A percentile compares a stretch with the other conserved stretches of the same genome.
phyloP scores from a whole-genome alignment of 441 rosid species.

The Cnidoscolus chayamansa region DNA sequence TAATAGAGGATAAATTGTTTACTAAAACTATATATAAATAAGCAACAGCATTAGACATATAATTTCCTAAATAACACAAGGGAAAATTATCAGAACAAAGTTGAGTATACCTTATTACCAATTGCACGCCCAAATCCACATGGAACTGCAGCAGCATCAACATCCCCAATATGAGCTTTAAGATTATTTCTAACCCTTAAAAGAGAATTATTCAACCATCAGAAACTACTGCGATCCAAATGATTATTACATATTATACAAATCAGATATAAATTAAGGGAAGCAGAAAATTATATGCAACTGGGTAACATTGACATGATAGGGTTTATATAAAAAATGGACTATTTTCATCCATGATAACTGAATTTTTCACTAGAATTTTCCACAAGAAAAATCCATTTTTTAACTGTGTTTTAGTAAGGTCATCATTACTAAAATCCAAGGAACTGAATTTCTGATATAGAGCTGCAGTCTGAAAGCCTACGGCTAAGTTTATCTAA shows the following conservation, averaged over 20 bases:
- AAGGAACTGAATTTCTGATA: not conserved
- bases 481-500: not conserved
- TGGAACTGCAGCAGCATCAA: conserved; percentile 93
- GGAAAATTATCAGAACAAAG: not conserved
- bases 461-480: not conserved
- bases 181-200: conserved; percentile 86
- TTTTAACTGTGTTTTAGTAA: not conserved
- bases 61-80: not conserved
- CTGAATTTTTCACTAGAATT: not conserved
- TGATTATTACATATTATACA: not conserved
- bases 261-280: not conserved
- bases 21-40: too few species aligned
- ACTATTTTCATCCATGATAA: not conserved
- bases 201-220: conserved; percentile 24
- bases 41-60: not conserved
- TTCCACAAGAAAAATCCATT: too few species aligned
- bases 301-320: not conserved
- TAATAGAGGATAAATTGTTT: not conserved
- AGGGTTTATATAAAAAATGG: not conserved
- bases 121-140: conserved; percentile 97
- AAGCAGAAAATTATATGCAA: not conserved
- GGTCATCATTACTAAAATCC: not conserved
- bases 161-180: conserved; percentile 77
- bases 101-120: conserved; percentile 76
- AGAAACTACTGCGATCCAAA: conserved; percentile 13